Evolutionary conservation across 306 rosid genomes (phyloP), one percentile per base, ranked within the genome.

Genomic region (Lathyrus tuberosus): DNA sequence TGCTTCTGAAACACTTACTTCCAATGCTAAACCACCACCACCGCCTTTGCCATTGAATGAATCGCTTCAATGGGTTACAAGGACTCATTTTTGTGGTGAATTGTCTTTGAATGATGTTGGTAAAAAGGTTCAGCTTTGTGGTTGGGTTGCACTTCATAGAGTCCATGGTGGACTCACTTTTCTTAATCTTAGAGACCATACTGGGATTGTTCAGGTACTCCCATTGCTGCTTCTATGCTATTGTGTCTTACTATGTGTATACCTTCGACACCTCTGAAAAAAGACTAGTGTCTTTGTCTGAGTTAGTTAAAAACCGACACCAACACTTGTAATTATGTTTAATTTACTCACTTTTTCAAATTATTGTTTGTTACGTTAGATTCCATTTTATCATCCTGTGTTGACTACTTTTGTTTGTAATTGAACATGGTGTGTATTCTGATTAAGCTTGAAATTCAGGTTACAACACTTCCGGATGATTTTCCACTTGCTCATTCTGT

Each of bases 61-160:
- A 43, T 65, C 92, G 20, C 92, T 88, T 54, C 74, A 80, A 49
- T 94, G 98, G 98, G 85, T 90, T 52, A 46, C 80, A 33, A 86
- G 95, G 26, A 91, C 85, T 33, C 79, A 62, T 31, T 70, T 70
- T 14, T 94, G 95, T 30, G 96, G 97, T 20, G 74, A 94, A 0
- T 66, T 94, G 72, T 83, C 86, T 57, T 58, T 18, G 3, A 69
- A 72, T 18, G 91, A 90, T 62, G 89, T 85, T 16, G 96, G 95
- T 15, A 80, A 87, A 75, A 83, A 74, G 69, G 95, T 90, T 51
- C 79, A 49, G 24, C 86, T 94, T 44, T 94, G 97, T 79, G 98
- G 98, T 4, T 94, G 97, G 97, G 97, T 94, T 73, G 96, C 98
- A 3, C 88, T 90, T 67, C 98, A 90, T 70, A 82, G 98, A 47